Evolutionary conservation across 192 early-diverging fungal genomes (phyloP), one percentile per base, ranked within the genome.

Genomic region (Backusella westeae): DNA sequence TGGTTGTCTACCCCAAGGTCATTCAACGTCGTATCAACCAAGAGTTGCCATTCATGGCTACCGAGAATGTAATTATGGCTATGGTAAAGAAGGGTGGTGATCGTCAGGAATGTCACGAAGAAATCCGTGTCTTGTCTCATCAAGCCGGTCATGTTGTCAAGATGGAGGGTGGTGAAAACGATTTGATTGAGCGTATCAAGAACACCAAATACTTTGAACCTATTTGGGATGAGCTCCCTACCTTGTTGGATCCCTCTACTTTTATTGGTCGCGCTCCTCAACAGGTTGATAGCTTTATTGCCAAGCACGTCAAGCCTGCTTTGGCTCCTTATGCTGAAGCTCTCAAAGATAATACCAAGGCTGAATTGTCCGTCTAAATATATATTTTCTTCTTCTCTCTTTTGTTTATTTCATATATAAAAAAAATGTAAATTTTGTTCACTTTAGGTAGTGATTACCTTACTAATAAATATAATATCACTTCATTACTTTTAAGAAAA

Each of bases 21-120:
- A 99, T 99, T 83, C 89, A 86, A 41, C 91, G 94, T 44, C 91
- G 95, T 38, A 98, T 99, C 84, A 74, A 83, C 71, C 95, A 96
- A 84, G 98, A 99, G 83, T 86, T 99, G 49, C 98, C 98, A 65
- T 99, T 99, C 84, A 99, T 98, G 98, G 98, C 98, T n/a, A 99
- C 98, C 26, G 98, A 99, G 84, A 99, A 99, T 86, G 89, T 99
- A 68, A 99, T 99, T 85, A 99, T 99, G 97, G 96, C 94, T 41
- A 96, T 98, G 92, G 96, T 98, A 49, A 96, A 96, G 88, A 93
- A 91, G 81, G 96, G 95, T 46, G 98, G 95, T 35, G 96, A 99
- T 83, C 87, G 96, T 56, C 96, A 99, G 82, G 91, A 91, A 69
- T 98, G 96, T 78, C 98, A 99, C 83, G 97, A 99, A 82, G 89